These are phyloP conservation scores for Chlorophyllum brunneum DNA, from an alignment of 768 basidiomycete genomes.

Conservation along the genomic window DNA sequence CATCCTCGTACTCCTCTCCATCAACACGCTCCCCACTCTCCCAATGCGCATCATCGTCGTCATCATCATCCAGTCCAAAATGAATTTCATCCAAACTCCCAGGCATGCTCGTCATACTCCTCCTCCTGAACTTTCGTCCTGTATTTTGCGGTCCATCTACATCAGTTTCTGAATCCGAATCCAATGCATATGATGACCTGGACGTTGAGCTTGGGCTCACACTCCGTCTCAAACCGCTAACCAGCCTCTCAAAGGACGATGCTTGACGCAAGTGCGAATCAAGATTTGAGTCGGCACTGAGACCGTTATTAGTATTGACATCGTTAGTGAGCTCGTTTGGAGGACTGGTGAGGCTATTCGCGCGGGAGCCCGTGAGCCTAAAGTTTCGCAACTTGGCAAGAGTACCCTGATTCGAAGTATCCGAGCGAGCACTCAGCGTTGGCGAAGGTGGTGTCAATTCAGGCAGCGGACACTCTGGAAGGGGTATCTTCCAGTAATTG, in stretches of 20 bases:
- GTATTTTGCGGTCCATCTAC: conserved; percentile 41
- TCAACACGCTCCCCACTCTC: conserved; percentile 29
- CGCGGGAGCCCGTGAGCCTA: conserved; percentile 52
- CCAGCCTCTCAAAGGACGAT: conserved; percentile 71
- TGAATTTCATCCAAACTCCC: conserved; percentile 62
- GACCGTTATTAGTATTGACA: neutral
- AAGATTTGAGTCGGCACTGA: conserved; percentile 24
- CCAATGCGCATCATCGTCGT: conserved; percentile 32
- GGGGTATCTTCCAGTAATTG: conserved; percentile 89
- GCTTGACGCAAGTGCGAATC: conserved; percentile 59
- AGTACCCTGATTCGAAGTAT: conserved; percentile 71
- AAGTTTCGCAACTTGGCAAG: conserved; percentile 75
- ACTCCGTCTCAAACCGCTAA: conserved; percentile 37
- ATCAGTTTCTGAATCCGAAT: conserved; percentile 50
- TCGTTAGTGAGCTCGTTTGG: neutral
- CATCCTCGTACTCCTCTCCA: conserved; percentile 27
- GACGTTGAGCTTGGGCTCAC: conserved; percentile 51
- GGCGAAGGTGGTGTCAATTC: conserved; percentile 87
- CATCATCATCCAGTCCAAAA: conserved; percentile 52
- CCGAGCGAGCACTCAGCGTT: conserved; percentile 90
- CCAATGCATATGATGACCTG: conserved; percentile 38
- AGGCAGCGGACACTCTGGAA: conserved; percentile 76
- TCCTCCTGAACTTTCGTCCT: conserved; percentile 40
- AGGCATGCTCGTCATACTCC: conserved; percentile 83
- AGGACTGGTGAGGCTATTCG: conserved; percentile 7